These are phyloP conservation scores for Tetrastigma voinierianum DNA, from an alignment of 164 flowering plant species.

Conservation along the genomic window DNA sequence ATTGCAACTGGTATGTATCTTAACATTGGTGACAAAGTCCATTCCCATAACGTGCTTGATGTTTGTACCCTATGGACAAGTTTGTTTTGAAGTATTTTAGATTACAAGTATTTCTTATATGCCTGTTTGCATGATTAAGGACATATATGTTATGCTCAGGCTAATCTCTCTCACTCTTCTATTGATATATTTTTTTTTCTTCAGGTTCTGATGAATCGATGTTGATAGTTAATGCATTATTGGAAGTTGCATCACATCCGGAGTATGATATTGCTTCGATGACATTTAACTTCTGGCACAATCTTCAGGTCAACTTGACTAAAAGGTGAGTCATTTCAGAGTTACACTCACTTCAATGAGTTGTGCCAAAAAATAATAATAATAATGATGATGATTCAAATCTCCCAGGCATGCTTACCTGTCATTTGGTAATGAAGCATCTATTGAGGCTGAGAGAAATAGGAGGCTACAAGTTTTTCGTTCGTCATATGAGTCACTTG, in stretches of 20 bases:
- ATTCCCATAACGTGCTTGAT: background rate
- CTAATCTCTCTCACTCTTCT: background rate
- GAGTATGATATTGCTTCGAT: slow-evolving; percentile 96
- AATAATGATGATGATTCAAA: slow-evolving; percentile 6
- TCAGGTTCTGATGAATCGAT: slow-evolving; percentile 88
- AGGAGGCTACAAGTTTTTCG: slow-evolving; percentile 72
- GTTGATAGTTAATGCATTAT: slow-evolving; percentile 80
- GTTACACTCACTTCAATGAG: background rate
- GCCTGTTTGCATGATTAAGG: background rate
- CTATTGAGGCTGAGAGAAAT: slow-evolving; percentile 80
- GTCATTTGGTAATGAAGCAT: slow-evolving; percentile 60
- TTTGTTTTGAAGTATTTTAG: slow-evolving; percentile 1
- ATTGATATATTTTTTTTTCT: slow-evolving; percentile 9
- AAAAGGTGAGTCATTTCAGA: slow-evolving; percentile 50
- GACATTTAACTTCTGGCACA: slow-evolving; percentile 99
- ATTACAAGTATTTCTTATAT: background rate
- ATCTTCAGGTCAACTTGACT: slow-evolving; percentile 81
- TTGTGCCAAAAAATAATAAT: slow-evolving; percentile 3
- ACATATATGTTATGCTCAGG: background rate
- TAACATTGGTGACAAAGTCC: background rate
- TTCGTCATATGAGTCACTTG: slow-evolving; percentile 79
- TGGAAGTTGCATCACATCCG: slow-evolving; percentile 92
- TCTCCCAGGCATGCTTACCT: slow-evolving; percentile 62
- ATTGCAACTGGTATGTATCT: slow-evolving; percentile 80
- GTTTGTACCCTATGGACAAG: background rate